Base-by-base conservation (phyloP, 768 basidiomycete species). In the Rubroboletus pulcherrimus region DNA sequence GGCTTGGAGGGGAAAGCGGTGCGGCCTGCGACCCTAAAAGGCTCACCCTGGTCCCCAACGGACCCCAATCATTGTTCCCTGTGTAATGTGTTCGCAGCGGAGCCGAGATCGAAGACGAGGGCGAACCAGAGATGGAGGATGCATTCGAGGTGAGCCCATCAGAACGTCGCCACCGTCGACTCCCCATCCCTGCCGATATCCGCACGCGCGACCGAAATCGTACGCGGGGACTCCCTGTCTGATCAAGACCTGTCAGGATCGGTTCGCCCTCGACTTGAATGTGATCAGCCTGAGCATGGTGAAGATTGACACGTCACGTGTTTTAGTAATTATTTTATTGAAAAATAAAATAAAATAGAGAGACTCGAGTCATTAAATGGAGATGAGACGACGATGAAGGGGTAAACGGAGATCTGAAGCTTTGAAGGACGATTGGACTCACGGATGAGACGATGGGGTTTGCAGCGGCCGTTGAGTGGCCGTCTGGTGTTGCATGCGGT, bases 31-130 rank as follows among this genome's bases (percentile, higher is more conserved):
- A 45, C 7, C 65, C 59, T 15, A 68, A 64, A 17, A 64, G 53
- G 50, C 67, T 75, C 26, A 88, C 78, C 45, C 87, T 79, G 65
- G 75, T 77, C 10, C 83, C 84, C 19, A 89, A 73, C 5, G 86
- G 81, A 6, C 79, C 83, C 81, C 83, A 89, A 2, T 77, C 77
- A 3, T 80, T 77, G 56, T 73, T 62, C 39, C 75, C 77, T 48
- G 81, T 77, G 53, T 83, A 71, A 57, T 76, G 78, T 29, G 83
- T 80, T 46, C 84, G 87, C 24, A 93, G 76, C 17, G 91, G 91
- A 1, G 81, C 91, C 38, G 90, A 92, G 58, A 93, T 86, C 39
- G 89, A 91, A 3, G 90, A 91, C 5, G 89, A 90, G 4, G 80
- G 81, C 1, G 89, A 90, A 41, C 79, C 77, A 7, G 85, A 84